These are phyloP conservation scores for Bothriochloa decipiens DNA, from an alignment of 176 grass and related monocot genomes.

Conservation along the genomic window DNA sequence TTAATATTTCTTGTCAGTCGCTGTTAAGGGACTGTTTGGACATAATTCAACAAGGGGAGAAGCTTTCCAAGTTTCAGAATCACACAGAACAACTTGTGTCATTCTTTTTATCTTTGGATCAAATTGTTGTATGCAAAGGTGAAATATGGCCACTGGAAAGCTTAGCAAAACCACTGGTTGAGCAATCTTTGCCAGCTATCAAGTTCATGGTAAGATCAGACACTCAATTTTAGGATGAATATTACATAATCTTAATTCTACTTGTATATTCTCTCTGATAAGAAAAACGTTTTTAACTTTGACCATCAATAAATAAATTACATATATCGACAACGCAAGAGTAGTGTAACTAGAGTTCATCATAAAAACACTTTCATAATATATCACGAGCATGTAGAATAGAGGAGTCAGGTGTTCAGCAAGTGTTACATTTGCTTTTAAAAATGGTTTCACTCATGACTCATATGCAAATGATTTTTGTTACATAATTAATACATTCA, in stretches of 20 bases:
- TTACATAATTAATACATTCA: too few relatives aligned
- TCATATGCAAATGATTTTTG: not conserved
- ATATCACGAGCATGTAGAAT: not conserved
- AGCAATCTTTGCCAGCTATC: slow-evolving; percentile 61
- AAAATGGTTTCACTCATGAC: not conserved
- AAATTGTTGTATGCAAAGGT: slow-evolving; percentile 61
- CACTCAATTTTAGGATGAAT: slow-evolving; percentile 22
- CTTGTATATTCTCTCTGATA: not conserved
- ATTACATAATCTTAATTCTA: slow-evolving; percentile 16
- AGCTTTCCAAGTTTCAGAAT: slow-evolving; percentile 60
- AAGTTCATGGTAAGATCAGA: slow-evolving; percentile 66
- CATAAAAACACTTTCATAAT: not conserved
- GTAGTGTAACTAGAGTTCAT: not conserved
- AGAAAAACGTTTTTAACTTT: not conserved
- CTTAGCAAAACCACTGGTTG: slow-evolving; percentile 75
- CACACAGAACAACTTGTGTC: slow-evolving; percentile 64
- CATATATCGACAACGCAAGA: not conserved
- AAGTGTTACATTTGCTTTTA: slow-evolving; percentile 8
- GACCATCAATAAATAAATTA: slow-evolving; percentile 11
- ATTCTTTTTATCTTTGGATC: slow-evolving; percentile 78
- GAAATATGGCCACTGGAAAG: slow-evolving; percentile 78
- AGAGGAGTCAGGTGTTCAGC: not conserved
- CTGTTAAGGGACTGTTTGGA: slow-evolving; percentile 64
- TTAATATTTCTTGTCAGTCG: slow-evolving; percentile 66
- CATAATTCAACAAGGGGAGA: slow-evolving; percentile 70